Conservation (phyloP, 179 eudicot species). For the Camellia oleifera region DNA sequence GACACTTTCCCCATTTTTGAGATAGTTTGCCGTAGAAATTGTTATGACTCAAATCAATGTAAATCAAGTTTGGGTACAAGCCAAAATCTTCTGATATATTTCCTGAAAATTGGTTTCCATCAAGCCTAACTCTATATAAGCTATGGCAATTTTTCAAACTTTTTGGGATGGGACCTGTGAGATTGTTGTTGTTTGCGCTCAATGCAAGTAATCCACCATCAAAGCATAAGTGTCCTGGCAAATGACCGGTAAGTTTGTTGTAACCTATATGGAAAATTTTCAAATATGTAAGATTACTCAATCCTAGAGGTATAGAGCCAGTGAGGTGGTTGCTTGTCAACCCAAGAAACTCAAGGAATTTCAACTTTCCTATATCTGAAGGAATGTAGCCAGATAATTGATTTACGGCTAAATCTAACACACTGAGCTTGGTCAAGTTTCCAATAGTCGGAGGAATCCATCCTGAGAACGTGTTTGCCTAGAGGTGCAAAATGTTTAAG, state of each 20-base stretch:
- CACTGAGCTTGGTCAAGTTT: too few relatives aligned
- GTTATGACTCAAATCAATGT: conserved; percentile 3
- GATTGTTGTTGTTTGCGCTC: background rate
- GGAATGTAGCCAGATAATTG: too few relatives aligned
- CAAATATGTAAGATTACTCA: background rate
- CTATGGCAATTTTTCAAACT: background rate
- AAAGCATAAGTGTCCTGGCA: background rate
- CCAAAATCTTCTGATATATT: conserved; percentile 9
- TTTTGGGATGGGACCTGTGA: background rate
- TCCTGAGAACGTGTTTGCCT: too few relatives aligned
- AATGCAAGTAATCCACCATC: too few relatives aligned
- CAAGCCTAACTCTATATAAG: conserved; percentile 8
- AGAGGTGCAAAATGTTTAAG: too few relatives aligned
- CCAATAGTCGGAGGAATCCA: too few relatives aligned
- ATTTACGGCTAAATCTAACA: too few relatives aligned
- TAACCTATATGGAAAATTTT: background rate
- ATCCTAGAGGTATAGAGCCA: background rate
- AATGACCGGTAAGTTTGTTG: background rate
- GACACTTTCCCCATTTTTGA: background rate
- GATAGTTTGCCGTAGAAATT: background rate
- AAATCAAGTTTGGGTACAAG: background rate
- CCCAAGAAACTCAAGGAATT: background rate
- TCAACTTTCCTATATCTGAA: background rate
- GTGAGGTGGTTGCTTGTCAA: background rate
- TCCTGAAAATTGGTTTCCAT: background rate